phyloP scores from a whole-genome alignment of 768 basidiomycete genomes.

The Mycena olivaceomarginata region DNA sequence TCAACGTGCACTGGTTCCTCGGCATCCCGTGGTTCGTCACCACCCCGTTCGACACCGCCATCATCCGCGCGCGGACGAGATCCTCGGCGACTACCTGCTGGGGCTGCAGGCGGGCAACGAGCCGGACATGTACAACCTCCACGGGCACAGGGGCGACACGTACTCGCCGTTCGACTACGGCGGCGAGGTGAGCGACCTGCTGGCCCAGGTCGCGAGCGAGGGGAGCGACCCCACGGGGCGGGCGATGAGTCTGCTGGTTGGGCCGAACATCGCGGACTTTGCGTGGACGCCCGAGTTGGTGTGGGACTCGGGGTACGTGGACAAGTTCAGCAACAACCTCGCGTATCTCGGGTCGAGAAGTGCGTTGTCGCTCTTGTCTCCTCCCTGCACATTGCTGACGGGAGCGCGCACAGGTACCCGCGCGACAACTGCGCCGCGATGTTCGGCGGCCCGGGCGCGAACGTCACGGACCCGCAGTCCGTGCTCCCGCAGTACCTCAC shows the following conservation, averaged over 20 bases:
- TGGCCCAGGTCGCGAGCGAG: slow-evolving; percentile 4
- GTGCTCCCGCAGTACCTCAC: slow-evolving; percentile 66
- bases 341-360: slow-evolving; percentile 1
- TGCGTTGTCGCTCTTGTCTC: background rate
- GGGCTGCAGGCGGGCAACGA: background rate
- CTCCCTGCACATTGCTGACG: background rate
- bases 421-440: slow-evolving; percentile 56
- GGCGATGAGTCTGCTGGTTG: slow-evolving; percentile 56
- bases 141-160: background rate
- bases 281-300: background rate
- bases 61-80: slow-evolving; percentile 23
- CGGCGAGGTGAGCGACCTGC: background rate
- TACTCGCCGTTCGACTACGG: slow-evolving; percentile 6
- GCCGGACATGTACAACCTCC: background rate
- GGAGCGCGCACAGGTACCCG: slow-evolving; percentile 47
- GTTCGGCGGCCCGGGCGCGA: slow-evolving; percentile 44
- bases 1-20: slow-evolving; percentile 69
- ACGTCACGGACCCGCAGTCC: slow-evolving; percentile 54
- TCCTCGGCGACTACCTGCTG: slow-evolving; percentile 23
- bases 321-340: slow-evolving; percentile 47
- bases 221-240: background rate
- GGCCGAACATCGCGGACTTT: slow-evolving; percentile 4
- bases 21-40: slow-evolving; percentile 47
- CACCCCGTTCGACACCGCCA: slow-evolving; percentile 13
- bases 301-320: background rate